Evolutionary conservation across 139 green algal species (phyloP), one percentile per base, ranked within the genome.

Genomic region (Coccomyxa sp.): DNA sequence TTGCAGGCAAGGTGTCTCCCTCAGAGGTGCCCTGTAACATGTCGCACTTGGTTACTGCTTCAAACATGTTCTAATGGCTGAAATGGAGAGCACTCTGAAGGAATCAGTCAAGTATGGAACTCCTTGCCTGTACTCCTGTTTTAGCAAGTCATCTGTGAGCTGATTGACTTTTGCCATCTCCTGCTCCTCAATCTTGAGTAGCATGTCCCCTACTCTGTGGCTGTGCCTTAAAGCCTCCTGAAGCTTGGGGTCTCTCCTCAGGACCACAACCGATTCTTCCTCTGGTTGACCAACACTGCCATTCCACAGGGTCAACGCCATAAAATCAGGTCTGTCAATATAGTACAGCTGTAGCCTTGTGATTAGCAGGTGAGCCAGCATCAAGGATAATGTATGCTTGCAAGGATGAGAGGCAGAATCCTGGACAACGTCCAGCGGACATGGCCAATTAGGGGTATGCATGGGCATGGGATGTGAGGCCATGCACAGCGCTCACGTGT

Each of bases 121-220:
- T 25, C 7, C 77, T 1, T 74, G 81, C 77, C 76, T 87, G 77
- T 89, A 89, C 57, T 91, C 85, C 14, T 82, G 77, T 30, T 88
- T 15, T 13, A 93, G 7, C 9, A 93, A 85, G 58, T 90, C 84
- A 12, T 87, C 82, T 18, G 89, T 87, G 45, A 88, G 76, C 60
- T 84, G 21, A 23, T 85, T n/a, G 14, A 93, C 83, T 63, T 77
- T 28, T 27, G 51, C 58, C n/a, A 91, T 27, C 79, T 93, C 90
- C 51, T 87, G 83, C 14, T 86, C 86, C 63, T 93, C 90, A 7
- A 67, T 38, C 79, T 88, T 89, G 10, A 93, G 85, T 75, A 93
- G 84, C 87, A 92, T 75, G 58, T 79, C 79, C 17, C 89, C 89
- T 21, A 91, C 84, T 10, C 82, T 80, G 27, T 60, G 60, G 71